Base-by-base conservation (phyloP, 2,329 filamentous ascomycete species). In the Cladophialophora chaetospira region DNA sequence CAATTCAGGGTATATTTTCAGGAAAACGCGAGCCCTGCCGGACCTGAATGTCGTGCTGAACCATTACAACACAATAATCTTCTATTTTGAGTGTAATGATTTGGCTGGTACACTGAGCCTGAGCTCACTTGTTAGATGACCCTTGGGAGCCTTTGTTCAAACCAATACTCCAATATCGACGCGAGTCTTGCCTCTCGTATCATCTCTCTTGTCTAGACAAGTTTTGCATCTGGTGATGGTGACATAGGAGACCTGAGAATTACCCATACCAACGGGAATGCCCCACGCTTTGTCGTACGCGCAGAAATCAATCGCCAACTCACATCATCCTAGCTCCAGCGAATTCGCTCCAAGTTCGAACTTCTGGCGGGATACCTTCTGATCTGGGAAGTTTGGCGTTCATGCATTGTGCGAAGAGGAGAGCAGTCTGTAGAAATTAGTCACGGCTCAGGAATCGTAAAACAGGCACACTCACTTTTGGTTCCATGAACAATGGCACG, bases 341-440 rank as follows among this genome's bases (percentile, higher is more conserved):
- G 74, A 97, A 99, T 69, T 97, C 88, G 65, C 90, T 95, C 94
- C 94, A 99, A 70, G 87, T 87, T 73, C 88, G 87, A 69, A 97
- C 94, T 77, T 99, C 94, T 45, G 84, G 79, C 45, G 94, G 94
- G 63, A 97, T 93, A 52, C 91, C 93, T 71, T 94, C 90, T 61
- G 84, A 78, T 68, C 90, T 86, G 60, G 94, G 94, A 47, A 99
- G 82, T 81, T 97, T 99, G 82, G 91, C 89, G 76, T 82, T 94
- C 90, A 99, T 95, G 77, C 94, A 97, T 75, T 91, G 89, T 61
- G 94, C 91, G 70, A 97, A 97, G 67, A 97, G 88, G 64, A 94
- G 87, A 59, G 94, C 93, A 66, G 94, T 99, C 91, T 97, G 64
- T 42, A 10, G 40, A 40, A 5, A 62, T 77, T 68, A 76, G 73